Evolutionary conservation across 2,329 filamentous ascomycete species (phyloP).

Genomic region (Conoideocrella luteorostrata): DNA sequence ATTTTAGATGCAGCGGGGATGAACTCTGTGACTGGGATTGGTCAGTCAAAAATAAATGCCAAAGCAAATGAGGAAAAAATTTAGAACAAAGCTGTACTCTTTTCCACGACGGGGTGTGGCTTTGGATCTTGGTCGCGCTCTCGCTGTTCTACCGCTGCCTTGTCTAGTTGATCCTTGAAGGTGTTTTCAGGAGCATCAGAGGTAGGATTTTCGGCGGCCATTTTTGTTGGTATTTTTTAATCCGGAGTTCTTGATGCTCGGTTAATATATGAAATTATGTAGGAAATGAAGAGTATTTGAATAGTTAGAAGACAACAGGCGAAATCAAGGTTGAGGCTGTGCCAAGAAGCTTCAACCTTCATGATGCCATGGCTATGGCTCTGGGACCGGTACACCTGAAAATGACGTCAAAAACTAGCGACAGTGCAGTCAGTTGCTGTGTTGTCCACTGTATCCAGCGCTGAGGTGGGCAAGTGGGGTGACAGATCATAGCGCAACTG

Average conservation of each 20-base stretch:
- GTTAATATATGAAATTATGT: no score
- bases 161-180: constrained; percentile 40
- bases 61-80: no score
- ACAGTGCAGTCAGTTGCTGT: not conserved
- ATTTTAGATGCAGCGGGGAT: constrained; percentile 36
- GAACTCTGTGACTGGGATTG: constrained; percentile 33
- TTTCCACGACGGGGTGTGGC: constrained; percentile 34
- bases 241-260: no score
- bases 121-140: constrained; percentile 18
- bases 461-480: no score
- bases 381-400: no score
- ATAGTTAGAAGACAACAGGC: no score
- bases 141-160: constrained; percentile 30
- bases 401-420: not conserved
- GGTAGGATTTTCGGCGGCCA: constrained; percentile 8
- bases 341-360: no score
- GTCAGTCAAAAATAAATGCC: not conserved
- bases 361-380: no score
- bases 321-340: no score
- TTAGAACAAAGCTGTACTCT: constrained; percentile 27
- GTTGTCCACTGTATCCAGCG: no score
- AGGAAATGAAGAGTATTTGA: no score
- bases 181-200: constrained; percentile 15
- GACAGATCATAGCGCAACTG: no score
- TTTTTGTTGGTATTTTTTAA: constrained; percentile 2